Evolutionary conservation across 73 alveolate species (phyloP).

Genomic region (Tetrahymena malaccensis): DNA sequence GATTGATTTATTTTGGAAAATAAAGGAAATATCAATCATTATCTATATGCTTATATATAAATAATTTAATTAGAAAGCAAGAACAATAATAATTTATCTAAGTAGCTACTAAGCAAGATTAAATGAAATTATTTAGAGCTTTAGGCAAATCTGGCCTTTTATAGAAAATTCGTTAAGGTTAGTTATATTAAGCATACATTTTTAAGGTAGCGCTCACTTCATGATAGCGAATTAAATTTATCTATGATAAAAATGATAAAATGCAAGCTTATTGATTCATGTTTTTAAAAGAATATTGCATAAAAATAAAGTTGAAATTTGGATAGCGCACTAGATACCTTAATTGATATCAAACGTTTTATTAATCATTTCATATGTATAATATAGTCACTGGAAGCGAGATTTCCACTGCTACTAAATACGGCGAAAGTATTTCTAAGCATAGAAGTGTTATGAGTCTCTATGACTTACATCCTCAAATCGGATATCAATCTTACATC

Average conservation of each 20-base stretch:
- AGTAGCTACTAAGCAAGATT: background rate
- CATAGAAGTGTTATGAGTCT: slow-evolving; percentile 49
- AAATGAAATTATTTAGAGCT: background rate
- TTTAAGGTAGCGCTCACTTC: background rate
- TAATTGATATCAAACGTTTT: background rate
- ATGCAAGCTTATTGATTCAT: background rate
- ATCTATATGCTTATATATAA: background rate
- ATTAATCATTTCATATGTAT: background rate
- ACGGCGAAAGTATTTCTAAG: background rate
- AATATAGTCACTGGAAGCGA: background rate
- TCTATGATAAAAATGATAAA: background rate
- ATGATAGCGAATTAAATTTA: background rate
- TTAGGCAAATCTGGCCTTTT: background rate
- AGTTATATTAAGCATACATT: background rate
- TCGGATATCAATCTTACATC: slow-evolving; percentile 30
- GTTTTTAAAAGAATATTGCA: background rate
- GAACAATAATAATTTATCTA: background rate
- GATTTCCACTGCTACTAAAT: background rate
- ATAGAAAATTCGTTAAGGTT: background rate
- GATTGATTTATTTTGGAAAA: background rate
- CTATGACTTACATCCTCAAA: slow-evolving; percentile 42
- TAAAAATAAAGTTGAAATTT: background rate
- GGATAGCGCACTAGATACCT: background rate
- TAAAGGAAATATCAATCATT: background rate
- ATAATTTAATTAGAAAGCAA: background rate